Conservation (phyloP, 192 early-diverging fungal genomes). For the Pilaira anomala region DNA sequence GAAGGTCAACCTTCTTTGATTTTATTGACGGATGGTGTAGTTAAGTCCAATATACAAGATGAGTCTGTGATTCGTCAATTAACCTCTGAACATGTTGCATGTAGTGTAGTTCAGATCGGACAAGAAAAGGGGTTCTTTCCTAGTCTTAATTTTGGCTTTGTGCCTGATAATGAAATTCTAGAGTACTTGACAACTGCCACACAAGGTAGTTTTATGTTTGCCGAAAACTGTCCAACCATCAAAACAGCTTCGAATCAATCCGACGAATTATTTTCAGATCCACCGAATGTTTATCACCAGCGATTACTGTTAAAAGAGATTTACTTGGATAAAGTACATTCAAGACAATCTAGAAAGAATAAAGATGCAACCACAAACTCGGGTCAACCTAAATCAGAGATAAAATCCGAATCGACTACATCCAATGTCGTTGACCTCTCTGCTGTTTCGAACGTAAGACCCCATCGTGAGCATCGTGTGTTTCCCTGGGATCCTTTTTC, state of each 20-base stretch:
- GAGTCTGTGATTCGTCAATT: slow-evolving; percentile 58
- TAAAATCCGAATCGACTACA: neutral
- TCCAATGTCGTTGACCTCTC: neutral
- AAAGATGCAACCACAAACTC: slow-evolving; percentile 26
- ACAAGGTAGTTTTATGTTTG: slow-evolving; percentile 66
- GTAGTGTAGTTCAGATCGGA: slow-evolving; percentile 74
- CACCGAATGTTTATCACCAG: slow-evolving; percentile 53
- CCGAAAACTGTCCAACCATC: slow-evolving; percentile 56
- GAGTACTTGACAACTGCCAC: slow-evolving; percentile 66
- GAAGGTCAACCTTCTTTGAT: slow-evolving; percentile 51
- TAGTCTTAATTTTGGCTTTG: slow-evolving; percentile 71
- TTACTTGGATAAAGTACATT: slow-evolving; percentile 31
- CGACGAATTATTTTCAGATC: neutral
- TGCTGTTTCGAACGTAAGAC: neutral
- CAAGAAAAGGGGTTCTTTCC: slow-evolving; percentile 58
- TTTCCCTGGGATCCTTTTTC: slow-evolving; percentile 71
- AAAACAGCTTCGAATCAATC: neutral
- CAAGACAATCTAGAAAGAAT: slow-evolving; percentile 11
- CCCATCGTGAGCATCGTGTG: neutral
- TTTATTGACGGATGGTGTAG: slow-evolving; percentile 70
- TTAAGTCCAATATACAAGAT: slow-evolving; percentile 65
- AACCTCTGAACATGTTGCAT: slow-evolving; percentile 60
- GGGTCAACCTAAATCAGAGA: slow-evolving; percentile 10
- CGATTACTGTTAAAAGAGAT: slow-evolving; percentile 47
- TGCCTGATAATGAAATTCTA: slow-evolving; percentile 73